A percentile compares a stretch with the other conserved stretches of the same genome.
phyloP scores from a whole-genome alignment of 768 basidiomycete genomes.

The Dentipellis sp. region DNA sequence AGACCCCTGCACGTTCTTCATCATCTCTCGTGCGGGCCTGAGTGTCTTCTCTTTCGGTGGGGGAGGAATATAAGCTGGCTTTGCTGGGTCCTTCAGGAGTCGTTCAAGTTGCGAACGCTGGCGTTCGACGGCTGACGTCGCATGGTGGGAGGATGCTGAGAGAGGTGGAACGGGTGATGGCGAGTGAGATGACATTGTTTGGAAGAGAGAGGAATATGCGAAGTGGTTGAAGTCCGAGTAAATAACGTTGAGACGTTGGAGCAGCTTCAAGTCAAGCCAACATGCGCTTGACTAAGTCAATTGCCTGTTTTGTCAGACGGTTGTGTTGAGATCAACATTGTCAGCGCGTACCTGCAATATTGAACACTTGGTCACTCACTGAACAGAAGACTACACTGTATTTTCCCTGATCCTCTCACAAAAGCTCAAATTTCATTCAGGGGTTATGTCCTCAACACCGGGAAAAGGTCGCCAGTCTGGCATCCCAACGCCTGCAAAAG shows the following conservation, averaged over 20 bases:
- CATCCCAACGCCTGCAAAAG: constrained; percentile 39
- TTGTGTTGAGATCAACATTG: too few species aligned
- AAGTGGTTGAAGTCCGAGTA: not conserved
- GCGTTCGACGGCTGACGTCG: constrained; percentile 38
- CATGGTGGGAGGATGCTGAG: constrained; percentile 27
- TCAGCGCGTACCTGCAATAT: too few species aligned
- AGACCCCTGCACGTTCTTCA: constrained; percentile 99
- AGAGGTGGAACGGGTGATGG: constrained; percentile 19
- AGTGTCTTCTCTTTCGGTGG: constrained; percentile 77
- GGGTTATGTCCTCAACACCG: constrained; percentile 33
- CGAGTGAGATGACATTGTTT: constrained; percentile 18
- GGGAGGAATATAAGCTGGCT: constrained; percentile 71
- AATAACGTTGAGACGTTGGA: not conserved
- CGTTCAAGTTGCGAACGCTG: constrained; percentile 70
- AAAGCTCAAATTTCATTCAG: not conserved
- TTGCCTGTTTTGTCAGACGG: too few species aligned
- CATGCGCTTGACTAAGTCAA: too few species aligned
- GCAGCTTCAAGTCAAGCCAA: too few species aligned
- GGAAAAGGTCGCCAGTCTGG: constrained; percentile 32
- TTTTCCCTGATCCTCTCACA: not conserved
- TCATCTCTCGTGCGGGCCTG: constrained; percentile 84
- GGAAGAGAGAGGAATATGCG: not conserved
- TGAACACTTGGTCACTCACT: too few species aligned
- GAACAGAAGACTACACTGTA: too few species aligned
- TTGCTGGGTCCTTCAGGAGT: constrained; percentile 83